Conservation (phyloP, 768 basidiomycete genomes). For the Auriscalpium vulgare region DNA sequence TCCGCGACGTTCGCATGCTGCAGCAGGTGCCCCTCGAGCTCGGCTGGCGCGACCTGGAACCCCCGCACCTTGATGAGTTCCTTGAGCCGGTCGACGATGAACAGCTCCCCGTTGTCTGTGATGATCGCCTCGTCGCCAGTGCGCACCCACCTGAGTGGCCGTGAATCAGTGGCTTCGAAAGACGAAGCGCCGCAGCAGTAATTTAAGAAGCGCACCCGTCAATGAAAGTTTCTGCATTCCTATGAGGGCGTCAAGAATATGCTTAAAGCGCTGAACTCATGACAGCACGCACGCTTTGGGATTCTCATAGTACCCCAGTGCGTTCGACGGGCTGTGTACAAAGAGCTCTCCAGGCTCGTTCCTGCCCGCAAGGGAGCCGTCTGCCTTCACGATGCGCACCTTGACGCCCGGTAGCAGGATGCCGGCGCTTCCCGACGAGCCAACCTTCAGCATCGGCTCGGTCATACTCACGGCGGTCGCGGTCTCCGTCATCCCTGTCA, state of each 20-base stretch:
- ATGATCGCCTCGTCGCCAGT: slow-evolving; percentile 63
- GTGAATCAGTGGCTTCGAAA: too few relatives aligned
- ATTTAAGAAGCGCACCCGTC: slow-evolving; percentile 30
- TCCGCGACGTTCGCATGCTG: slow-evolving; percentile 52
- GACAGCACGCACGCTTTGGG: slow-evolving; percentile 43
- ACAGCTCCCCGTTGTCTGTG: slow-evolving; percentile 44
- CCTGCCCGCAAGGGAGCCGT: slow-evolving; percentile 44
- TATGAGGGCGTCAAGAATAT: slow-evolving; percentile 17
- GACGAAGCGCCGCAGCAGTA: too few relatives aligned
- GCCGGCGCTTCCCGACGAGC: slow-evolving; percentile 41
- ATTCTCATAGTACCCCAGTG: slow-evolving; percentile 42
- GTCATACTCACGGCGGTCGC: slow-evolving; percentile 46
- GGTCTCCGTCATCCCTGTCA: slow-evolving; percentile 62
- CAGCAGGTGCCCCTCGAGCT: slow-evolving; percentile 60
- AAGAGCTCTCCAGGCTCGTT: slow-evolving; percentile 55
- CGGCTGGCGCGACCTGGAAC: slow-evolving; percentile 70
- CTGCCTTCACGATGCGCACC: slow-evolving; percentile 42
- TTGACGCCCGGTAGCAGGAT: slow-evolving; percentile 41
- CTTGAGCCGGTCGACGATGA: slow-evolving; percentile 58
- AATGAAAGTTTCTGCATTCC: slow-evolving; percentile 61
- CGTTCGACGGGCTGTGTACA: slow-evolving; percentile 33
- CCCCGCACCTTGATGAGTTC: slow-evolving; percentile 65
- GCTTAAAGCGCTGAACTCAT: background rate
- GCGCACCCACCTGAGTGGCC: slow-evolving; percentile 37
- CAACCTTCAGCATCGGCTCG: slow-evolving; percentile 37